Conservation (phyloP, 2,329 filamentous ascomycete species). For the Didymella glomerata region DNA sequence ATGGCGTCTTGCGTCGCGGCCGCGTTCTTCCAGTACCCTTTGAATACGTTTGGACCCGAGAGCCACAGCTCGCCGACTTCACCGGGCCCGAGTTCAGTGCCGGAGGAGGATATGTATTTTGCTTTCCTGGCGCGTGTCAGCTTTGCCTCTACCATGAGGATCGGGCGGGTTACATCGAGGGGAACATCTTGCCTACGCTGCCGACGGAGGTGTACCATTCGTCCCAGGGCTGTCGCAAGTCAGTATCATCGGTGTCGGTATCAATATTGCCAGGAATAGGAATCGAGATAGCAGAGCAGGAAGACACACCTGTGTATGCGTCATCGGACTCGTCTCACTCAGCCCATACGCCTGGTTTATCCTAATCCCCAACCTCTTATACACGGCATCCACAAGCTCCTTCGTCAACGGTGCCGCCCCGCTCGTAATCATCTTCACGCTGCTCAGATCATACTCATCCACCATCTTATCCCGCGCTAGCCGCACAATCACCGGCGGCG, state of each 20-base stretch:
- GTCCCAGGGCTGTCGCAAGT: slow-evolving; percentile 30
- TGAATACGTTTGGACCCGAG: slow-evolving; percentile 80
- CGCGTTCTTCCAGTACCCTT: slow-evolving; percentile 77
- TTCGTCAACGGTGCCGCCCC: slow-evolving; percentile 83
- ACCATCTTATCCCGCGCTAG: slow-evolving; percentile 81
- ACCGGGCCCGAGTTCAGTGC: slow-evolving; percentile 66
- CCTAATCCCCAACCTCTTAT: slow-evolving; percentile 68
- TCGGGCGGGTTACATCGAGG: slow-evolving; percentile 64
- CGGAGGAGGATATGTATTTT: slow-evolving; percentile 73
- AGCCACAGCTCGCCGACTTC: slow-evolving; percentile 69
- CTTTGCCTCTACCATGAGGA: too few species aligned
- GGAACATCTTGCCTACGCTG: slow-evolving; percentile 77
- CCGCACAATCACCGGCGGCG: slow-evolving; percentile 81
- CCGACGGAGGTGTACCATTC: slow-evolving; percentile 61
- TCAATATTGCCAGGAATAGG: not conserved
- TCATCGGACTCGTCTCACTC: slow-evolving; percentile 39
- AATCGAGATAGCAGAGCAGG: not conserved
- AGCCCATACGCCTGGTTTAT: slow-evolving; percentile 39
- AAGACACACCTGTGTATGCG: slow-evolving; percentile 33
- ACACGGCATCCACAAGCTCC: slow-evolving; percentile 79
- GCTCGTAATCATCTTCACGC: slow-evolving; percentile 81
- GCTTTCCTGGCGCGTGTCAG: slow-evolving; percentile 57
- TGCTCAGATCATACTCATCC: slow-evolving; percentile 79
- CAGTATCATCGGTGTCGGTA: not conserved
- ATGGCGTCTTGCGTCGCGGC: slow-evolving; percentile 74